phyloP scores from a whole-genome alignment of 768 basidiomycete species.

The Pleurotus citrinopileatus region DNA sequence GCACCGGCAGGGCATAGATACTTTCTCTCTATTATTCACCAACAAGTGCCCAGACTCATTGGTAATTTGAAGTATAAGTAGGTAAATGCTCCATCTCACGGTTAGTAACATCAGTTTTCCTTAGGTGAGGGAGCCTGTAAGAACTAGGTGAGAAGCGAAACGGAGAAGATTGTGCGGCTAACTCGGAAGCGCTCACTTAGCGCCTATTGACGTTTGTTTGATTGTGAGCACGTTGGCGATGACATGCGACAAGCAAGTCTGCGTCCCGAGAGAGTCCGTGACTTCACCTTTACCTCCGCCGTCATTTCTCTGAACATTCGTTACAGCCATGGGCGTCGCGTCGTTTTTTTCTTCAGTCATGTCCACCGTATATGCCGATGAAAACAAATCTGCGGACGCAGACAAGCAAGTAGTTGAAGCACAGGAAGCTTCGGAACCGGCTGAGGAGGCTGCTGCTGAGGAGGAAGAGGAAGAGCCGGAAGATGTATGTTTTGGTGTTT shows the following conservation, averaged over 20 bases:
- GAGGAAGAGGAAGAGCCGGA: slow-evolving; percentile 68
- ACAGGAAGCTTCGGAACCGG: slow-evolving; percentile 34
- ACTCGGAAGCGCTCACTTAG: neutral
- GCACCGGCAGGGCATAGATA: no score
- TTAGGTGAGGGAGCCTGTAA: neutral
- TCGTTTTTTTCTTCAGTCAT: slow-evolving; percentile 46
- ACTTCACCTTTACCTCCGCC: slow-evolving; percentile 1
- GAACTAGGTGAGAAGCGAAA: neutral
- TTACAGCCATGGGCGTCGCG: slow-evolving; percentile 24
- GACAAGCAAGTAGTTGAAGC: slow-evolving; percentile 57
- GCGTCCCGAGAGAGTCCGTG: slow-evolving; percentile 4
- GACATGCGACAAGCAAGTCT: no score
- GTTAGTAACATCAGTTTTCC: no score
- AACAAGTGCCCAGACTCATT: no score
- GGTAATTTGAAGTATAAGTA: no score
- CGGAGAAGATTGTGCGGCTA: neutral
- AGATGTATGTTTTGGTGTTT: slow-evolving; percentile 56
- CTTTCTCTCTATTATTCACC: no score
- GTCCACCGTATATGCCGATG: slow-evolving; percentile 37
- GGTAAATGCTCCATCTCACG: no score
- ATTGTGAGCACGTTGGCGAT: neutral
- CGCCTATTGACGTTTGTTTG: neutral
- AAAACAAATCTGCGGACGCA: slow-evolving; percentile 30
- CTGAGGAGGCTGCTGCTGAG: slow-evolving; percentile 28
- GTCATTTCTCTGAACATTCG: neutral